These are phyloP conservation scores for Drechslerella coelobrocha DNA, from an alignment of 2,329 filamentous ascomycete species.

Conservation along the genomic window DNA sequence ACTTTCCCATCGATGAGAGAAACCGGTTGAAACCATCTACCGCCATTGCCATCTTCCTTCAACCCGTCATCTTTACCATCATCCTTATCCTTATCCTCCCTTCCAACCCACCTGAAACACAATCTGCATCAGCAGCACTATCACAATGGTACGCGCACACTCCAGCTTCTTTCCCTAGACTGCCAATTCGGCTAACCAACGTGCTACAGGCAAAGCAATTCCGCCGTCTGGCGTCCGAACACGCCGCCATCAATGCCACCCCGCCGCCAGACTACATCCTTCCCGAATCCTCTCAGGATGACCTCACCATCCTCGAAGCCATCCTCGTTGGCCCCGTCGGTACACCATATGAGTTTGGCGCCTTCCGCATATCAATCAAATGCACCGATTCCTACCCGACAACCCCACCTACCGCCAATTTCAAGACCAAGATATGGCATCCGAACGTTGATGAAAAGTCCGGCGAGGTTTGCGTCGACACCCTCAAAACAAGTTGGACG, in stretches of 20 bases:
- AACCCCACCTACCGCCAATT: constrained; percentile 53
- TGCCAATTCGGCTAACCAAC: not conserved
- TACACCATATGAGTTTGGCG: constrained; percentile 54
- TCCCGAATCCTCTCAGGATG: constrained; percentile 51
- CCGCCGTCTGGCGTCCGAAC: constrained; percentile 54
- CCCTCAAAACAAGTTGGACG: constrained; percentile 54
- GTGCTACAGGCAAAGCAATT: constrained; percentile 37
- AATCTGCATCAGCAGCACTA: too few species aligned
- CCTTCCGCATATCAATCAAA: constrained; percentile 53
- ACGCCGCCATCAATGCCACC: constrained; percentile 51
- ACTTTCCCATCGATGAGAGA: not conserved
- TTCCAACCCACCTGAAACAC: too few species aligned
- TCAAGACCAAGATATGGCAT: constrained; percentile 55
- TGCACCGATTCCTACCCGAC: constrained; percentile 53
- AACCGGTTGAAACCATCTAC: not conserved
- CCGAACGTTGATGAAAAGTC: constrained; percentile 54
- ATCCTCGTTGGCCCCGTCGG: constrained; percentile 53
- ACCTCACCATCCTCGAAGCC: constrained; percentile 52
- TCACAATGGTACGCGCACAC: constrained; percentile 10
- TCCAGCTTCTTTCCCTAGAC: not conserved
- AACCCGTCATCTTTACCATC: not conserved
- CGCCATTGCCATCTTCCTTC: not conserved
- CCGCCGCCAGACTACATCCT: constrained; percentile 55
- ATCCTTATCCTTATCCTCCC: too few species aligned
- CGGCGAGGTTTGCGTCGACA: constrained; percentile 55